These are phyloP conservation scores for Acrocalymma vagum DNA, from an alignment of 2,329 filamentous ascomycete species.

Conservation along the genomic window DNA sequence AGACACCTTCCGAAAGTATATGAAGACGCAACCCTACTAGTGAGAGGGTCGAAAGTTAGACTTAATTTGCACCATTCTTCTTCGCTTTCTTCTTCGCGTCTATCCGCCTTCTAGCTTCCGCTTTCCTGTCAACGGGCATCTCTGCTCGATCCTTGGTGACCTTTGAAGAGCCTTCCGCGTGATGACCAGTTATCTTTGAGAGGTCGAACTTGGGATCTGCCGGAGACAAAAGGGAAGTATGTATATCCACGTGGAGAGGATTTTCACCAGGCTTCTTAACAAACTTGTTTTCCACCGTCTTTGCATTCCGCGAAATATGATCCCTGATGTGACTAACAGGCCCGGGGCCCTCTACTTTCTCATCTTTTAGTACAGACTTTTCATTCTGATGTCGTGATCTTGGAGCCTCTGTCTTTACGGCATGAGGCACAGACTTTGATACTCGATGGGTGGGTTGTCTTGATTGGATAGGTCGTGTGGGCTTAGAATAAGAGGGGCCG, in stretches of 20 bases:
- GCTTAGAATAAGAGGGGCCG: constrained; percentile 34
- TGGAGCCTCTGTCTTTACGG: constrained; percentile 7
- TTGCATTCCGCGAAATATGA: too few species aligned
- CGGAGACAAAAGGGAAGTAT: too few species aligned
- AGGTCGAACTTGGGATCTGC: constrained; percentile 29
- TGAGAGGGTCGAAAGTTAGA: too few species aligned
- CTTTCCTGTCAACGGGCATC: constrained; percentile 33
- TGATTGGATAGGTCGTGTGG: constrained; percentile 29
- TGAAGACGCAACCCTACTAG: too few species aligned
- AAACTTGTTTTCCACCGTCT: too few species aligned
- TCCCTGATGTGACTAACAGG: too few species aligned
- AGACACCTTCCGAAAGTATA: too few species aligned
- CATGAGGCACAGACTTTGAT: constrained; percentile 24
- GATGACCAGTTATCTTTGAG: constrained; percentile 30
- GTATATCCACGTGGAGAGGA: too few species aligned
- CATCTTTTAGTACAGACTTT: constrained; percentile 6
- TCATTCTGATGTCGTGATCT: constrained; percentile 4
- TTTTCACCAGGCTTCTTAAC: too few species aligned
- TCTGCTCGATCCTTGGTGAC: constrained; percentile 27
- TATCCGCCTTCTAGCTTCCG: constrained; percentile 34
- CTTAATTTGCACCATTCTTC: too few species aligned
- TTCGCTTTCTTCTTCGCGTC: constrained; percentile 36
- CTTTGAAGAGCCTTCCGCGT: constrained; percentile 30
- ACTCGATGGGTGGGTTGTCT: constrained; percentile 25
- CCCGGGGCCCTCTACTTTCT: too few species aligned